These are phyloP conservation scores for Boechera divaricarpa DNA, from an alignment of 345 rosid genomes.

Conservation along the genomic window DNA sequence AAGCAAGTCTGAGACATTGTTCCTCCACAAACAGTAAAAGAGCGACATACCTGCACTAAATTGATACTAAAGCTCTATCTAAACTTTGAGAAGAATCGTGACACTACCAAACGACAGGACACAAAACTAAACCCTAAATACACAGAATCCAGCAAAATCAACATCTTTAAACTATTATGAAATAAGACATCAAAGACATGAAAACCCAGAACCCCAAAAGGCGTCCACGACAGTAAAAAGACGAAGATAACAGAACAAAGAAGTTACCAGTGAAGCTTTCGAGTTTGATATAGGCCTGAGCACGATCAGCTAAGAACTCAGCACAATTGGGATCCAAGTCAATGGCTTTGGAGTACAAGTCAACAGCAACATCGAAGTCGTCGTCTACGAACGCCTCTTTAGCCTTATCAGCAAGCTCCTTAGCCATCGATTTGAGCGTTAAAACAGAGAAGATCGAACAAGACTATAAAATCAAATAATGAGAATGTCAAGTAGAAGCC, in stretches of 20 bases:
- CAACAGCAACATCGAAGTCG: slow-evolving; percentile 78
- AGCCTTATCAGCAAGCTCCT: slow-evolving; percentile 73
- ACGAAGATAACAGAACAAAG: not conserved
- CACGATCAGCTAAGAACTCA: slow-evolving; percentile 83
- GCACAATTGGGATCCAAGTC: slow-evolving; percentile 63
- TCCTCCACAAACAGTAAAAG: not conserved
- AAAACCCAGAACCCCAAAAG: slow-evolving; percentile 2
- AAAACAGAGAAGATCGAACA: not conserved
- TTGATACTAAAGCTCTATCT: not conserved
- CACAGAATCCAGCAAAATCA: not conserved
- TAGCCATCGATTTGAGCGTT: slow-evolving; percentile 52
- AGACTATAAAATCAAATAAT: not conserved
- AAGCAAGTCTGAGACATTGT: slow-evolving; percentile 18
- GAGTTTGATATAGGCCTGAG: slow-evolving; percentile 91
- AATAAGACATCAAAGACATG: not conserved
- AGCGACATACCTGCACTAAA: not conserved
- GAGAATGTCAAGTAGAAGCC: slow-evolving; percentile 10
- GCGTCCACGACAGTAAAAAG: not conserved
- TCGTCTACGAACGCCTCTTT: slow-evolving; percentile 91
- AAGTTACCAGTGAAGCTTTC: slow-evolving; percentile 65
- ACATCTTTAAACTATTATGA: not conserved
- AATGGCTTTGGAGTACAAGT: slow-evolving; percentile 83
- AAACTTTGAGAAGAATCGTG: not conserved
- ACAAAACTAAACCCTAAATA: not conserved
- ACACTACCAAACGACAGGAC: not conserved